Base-by-base conservation (phyloP, 495 filamentous ascomycete genomes). In the Pyrenopolyporus hunteri region DNA sequence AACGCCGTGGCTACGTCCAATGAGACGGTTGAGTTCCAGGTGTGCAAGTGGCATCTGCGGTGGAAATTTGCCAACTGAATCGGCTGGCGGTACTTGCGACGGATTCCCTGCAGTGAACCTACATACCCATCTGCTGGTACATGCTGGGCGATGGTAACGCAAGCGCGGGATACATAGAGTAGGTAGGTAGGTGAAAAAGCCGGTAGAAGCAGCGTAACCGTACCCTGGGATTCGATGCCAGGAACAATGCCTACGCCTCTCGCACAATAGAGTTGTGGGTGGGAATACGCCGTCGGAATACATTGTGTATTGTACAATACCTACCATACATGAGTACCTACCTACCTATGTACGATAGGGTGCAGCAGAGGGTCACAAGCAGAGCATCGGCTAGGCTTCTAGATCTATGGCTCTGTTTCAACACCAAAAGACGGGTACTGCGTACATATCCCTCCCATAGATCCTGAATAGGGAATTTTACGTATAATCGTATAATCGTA, bases 1-100 rank as follows among this genome's bases (percentile, higher is more conserved):
- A 10, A 39, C 11, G 36, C 14, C 7, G 7, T 39, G 20, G 16
- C 14, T 19, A 11, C 10, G 8, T 40, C 37, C 9, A 22, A n/a
- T 22, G 8, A n/a, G 26, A 32, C 19, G 25, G 49, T 31, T 42
- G 31, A 17, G 36, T 19, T 32, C 25, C 10, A 31, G n/a, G 36
- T n/a, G 29, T 53, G 25, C 11, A 25, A 22, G n/a, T n/a, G n/a
- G 37, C 19, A 42, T 42, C 8, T 36, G 32, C 32, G 16, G n/a
- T 14, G 9, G 22, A 52, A 40, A 16, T 37, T 29, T 22, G 22
- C 35, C 40, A 52, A 51, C 35, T 26, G n/a, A 19, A 52, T 40
- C 50, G 44, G 6, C 37, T 54, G 37, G 25, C 33, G 25, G 17
- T 25, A 14, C 14, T 17, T 31, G n/a, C n/a, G n/a, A n/a, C n/a